Evolutionary conservation across 805 yeast genomes (phyloP).

Genomic region (Pichia nakasei): DNA sequence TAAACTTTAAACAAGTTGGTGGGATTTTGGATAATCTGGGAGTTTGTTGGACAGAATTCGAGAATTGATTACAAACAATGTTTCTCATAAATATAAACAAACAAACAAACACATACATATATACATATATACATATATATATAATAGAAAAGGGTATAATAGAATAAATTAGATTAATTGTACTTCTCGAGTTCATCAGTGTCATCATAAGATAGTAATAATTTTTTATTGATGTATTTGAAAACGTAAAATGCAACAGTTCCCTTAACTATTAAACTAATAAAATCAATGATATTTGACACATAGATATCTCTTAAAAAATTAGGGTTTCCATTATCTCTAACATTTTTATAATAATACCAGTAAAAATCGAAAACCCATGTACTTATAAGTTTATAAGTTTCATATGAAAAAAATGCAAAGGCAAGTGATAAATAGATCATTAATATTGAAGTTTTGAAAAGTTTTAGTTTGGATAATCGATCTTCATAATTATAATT

Average conservation of each 20-base stretch:
- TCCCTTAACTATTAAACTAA: slow-evolving; percentile 13
- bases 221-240: slow-evolving; percentile 14
- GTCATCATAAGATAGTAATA: slow-evolving; percentile 19
- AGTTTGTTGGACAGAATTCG: slow-evolving; percentile 17
- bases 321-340: not conserved
- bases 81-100: no score
- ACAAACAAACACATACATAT: no score
- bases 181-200: slow-evolving; percentile 23
- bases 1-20: slow-evolving; percentile 9
- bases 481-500: slow-evolving; percentile 7
- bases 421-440: not conserved
- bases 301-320: slow-evolving; percentile 1
- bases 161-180: slow-evolving; percentile 6
- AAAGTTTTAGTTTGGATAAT: slow-evolving; percentile 1
- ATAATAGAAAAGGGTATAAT: not conserved
- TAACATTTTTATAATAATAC: slow-evolving; percentile 4
- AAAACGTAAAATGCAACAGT: slow-evolving; percentile 12
- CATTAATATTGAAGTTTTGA: slow-evolving; percentile 5
- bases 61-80: not conserved
- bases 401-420: not conserved
- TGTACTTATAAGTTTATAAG: not conserved
- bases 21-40: slow-evolving; percentile 24
- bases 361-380: slow-evolving; percentile 6
- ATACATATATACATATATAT: no score
- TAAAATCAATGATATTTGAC: slow-evolving; percentile 8